Base-by-base conservation (phyloP, 1,284 basidiomycete genomes). In the Fistulina hepatica region DNA sequence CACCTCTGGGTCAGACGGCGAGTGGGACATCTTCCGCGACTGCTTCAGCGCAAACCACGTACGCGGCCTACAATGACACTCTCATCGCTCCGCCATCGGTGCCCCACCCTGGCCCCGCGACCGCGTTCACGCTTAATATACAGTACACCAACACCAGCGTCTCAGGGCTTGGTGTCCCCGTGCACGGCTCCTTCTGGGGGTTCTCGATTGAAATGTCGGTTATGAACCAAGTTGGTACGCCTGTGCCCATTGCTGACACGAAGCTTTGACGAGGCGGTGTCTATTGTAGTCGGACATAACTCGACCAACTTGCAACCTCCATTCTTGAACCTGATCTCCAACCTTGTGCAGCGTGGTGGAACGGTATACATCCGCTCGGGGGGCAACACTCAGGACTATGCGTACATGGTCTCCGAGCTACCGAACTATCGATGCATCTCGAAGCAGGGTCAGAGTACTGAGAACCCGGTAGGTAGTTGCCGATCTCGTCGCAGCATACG, bases 181-280 rank as follows among this genome's bases (percentile, higher is more conserved):
- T 75, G 46, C 58, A 59, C 26, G 78, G 78, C 11, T 66, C 71
- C 31, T 82, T 82, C 47, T 61, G 74, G 37, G 81, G 81, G 0
- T 81, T 83, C 48, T 79, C 75, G 2, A 64, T 85, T 38, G 81
- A 84, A 55, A 68, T 83, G 63, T 80, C 76, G 19, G 76, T 84
- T 12, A 71, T 71, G 3, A 69, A 71, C 44, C 70, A 73, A 59
- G 60, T 81, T 36, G 55, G 76, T 78, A 53, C 56, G 76, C 73
- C 24, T 21, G 5, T 32, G 20, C 15, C 20, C 19, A 13, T 16
- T 20, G 2, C 12, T 39, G 5, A n/a, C 23, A 16, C 20, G 21
- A 27, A 3, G 11, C 22, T 41, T 45, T 34, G 31, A 42, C 15
- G 30, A 28, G 36, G 36, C 30, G 24, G 35, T 20, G 32, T 30